Evolutionary conservation across 192 early-diverging fungal genomes (phyloP).

Genomic region (Gamsiella multidivaricata): DNA sequence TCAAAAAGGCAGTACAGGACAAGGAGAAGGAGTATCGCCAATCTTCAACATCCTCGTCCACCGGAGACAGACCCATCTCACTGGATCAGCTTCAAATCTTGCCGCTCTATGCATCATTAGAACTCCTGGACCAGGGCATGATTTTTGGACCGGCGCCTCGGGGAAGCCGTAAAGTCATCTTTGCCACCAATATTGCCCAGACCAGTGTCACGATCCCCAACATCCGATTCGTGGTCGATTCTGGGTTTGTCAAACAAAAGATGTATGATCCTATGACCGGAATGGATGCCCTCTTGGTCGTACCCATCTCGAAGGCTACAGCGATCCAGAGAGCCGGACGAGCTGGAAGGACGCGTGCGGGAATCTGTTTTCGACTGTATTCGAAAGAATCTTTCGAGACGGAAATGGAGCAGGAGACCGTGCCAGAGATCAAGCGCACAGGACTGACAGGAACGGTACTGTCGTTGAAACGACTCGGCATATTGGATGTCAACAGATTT

Average conservation of each 20-base stretch:
- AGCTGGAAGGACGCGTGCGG: conserved; percentile 93
- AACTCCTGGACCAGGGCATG: conserved; percentile 84
- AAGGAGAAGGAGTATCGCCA: conserved; percentile 36
- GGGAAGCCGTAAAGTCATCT: conserved; percentile 86
- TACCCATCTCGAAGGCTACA: conserved; percentile 92
- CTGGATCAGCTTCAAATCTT: conserved; percentile 51
- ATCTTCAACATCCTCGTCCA: conserved; percentile 23
- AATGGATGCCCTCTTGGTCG: conserved; percentile 92
- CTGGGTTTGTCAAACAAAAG: conserved; percentile 94
- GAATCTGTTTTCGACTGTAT: conserved; percentile 91
- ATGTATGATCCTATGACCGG: conserved; percentile 94
- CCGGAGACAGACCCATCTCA: background rate
- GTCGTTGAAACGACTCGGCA: conserved; percentile 89
- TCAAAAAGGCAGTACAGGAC: conserved; percentile 66
- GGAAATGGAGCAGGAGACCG: conserved; percentile 81
- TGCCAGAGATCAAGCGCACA: conserved; percentile 97
- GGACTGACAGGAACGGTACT: conserved; percentile 91
- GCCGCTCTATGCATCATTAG: conserved; percentile 81
- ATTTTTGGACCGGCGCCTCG: conserved; percentile 87
- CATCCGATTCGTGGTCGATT: conserved; percentile 94
- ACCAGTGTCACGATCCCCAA: conserved; percentile 73
- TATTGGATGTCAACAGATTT: conserved; percentile 90
- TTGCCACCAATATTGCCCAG: conserved; percentile 97
- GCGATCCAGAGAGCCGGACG: conserved; percentile 94
- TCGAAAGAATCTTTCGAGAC: conserved; percentile 86